Evolutionary conservation across 2,329 filamentous ascomycete species (phyloP), one percentile per base, ranked within the genome.

Genomic region (Fusarium redolens): DNA sequence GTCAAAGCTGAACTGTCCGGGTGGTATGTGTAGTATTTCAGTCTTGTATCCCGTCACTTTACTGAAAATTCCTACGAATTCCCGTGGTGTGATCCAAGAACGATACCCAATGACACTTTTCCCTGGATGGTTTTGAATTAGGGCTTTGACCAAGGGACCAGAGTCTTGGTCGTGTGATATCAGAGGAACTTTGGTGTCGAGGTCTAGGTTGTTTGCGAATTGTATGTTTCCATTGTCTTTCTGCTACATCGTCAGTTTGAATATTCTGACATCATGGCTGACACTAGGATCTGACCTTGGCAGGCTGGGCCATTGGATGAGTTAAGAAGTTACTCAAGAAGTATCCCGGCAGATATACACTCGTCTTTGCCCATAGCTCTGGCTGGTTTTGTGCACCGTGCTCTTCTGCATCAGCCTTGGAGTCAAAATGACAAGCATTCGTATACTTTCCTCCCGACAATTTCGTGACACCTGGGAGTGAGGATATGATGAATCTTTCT

Each of bases 241-340:
- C 59, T 64, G 33, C 28, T 30, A 11, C 8, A 55, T 7, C n/a
- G 22, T 40, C n/a, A 47, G 40, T 65, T 47, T 64, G 41, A 55
- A 52, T 47, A 28, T 28, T 28, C 25, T 25, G 25, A 25, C 25
- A 25, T 25, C 25, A 25, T 25, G 25, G 25, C 25, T 25, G 25
- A 25, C 25, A 25, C 25, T 25, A 25, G 25, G 25, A 25, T 25
- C 25, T 25, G 25, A 25, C 59, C 33, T 43, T 64, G 22, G 47
- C 47, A 10, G 62, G 59, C 15, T 64, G 40, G 18, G 62, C 41
- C 62, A 65, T 65, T 45, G 58, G 58, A 45, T 65, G 47, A 12
- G 13, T 33, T 18, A 65, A 25, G 47, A 65, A 56, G 22, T 65
- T 65, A 8, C 12, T 41, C 33, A 55, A 35, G 31, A 65, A 65